These are phyloP conservation scores for Starmerella stellata DNA, from an alignment of 805 yeast species.

Conservation along the genomic window DNA sequence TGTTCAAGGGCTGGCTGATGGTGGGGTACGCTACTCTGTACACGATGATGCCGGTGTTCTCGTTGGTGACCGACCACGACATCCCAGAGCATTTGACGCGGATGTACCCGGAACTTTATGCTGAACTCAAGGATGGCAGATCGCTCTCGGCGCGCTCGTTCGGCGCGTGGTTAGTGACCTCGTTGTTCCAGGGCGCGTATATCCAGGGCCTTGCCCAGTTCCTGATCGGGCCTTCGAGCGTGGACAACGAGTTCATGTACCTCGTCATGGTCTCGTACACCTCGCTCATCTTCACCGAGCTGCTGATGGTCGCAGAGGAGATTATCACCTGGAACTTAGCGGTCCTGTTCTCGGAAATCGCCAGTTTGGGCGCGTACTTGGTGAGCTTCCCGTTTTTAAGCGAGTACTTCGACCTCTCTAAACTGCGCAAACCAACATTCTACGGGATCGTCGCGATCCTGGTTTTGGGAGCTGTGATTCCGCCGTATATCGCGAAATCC, in stretches of 20 bases:
- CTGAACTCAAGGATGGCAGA: slow-evolving; percentile 74
- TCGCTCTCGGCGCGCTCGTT: slow-evolving; percentile 75
- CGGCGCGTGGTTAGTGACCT: slow-evolving; percentile 75
- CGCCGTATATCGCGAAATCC: slow-evolving; percentile 74
- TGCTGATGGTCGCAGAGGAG: slow-evolving; percentile 83
- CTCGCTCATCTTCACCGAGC: slow-evolving; percentile 63
- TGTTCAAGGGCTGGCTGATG: slow-evolving; percentile 93
- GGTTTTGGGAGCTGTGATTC: slow-evolving; percentile 53
- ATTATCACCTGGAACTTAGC: slow-evolving; percentile 76
- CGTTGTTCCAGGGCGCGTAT: slow-evolving; percentile 76
- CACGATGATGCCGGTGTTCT: slow-evolving; percentile 96
- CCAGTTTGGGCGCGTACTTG: slow-evolving; percentile 49
- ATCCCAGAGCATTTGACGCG: slow-evolving; percentile 76
- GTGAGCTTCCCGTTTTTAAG: slow-evolving; percentile 65
- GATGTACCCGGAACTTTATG: slow-evolving; percentile 84
- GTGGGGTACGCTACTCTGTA: slow-evolving; percentile 95
- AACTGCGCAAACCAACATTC: slow-evolving; percentile 39
- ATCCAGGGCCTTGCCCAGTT: slow-evolving; percentile 70
- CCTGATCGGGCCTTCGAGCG: slow-evolving; percentile 35
- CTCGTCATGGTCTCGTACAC: slow-evolving; percentile 83
- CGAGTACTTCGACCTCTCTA: slow-evolving; percentile 69
- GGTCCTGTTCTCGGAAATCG: slow-evolving; percentile 56
- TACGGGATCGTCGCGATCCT: slow-evolving; percentile 53
- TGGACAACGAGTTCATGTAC: slow-evolving; percentile 36
- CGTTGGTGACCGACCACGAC: slow-evolving; percentile 77